Evolutionary conservation across 306 rosid genomes (phyloP), one percentile per base, ranked within the genome.

Genomic region (Acacia confusa): DNA sequence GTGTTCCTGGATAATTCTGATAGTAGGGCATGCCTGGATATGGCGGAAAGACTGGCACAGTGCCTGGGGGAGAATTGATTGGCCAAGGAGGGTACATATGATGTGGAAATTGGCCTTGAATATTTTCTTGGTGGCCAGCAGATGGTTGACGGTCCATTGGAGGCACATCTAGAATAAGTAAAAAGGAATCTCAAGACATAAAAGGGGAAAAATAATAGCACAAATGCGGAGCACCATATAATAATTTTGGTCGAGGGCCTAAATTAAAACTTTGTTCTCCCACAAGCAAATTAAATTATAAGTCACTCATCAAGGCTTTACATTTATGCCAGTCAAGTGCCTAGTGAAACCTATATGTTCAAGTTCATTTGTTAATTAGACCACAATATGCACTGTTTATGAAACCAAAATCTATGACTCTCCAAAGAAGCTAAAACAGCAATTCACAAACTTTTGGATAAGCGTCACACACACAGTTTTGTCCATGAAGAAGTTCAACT

Each of bases 11-110:
- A 86, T 89, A 92, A 74, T 89, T 73, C 79, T 84, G 98, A 85
- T 89, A 96, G 85, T 92, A 96, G 74, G 98, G 98, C 85, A 96
- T 92, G 84, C 99, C 99, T 80, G 97, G 92, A 88, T 89, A 96
- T 77, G 94, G 88, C 72, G 77, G 98, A 90, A 77, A 93, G 81
- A 85, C 91, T 4, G 99, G 99, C 8, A 90, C 27, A 41, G 93
- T 63, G 41, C 98, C 97, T 1, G 94, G 91, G 41, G 97, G 90
- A 88, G 97, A 90, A 86, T 93, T 95, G 83, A 93, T 74, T 78
- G 97, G 98, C 99, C 99, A 96, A 52, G 96, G 92, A 84, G 98
- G 93, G 74, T 76, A 92, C 92, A 96, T 87, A 61, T 88, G 95
- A 82, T 78, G 97, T n/a, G 97, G 97, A 88, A 87, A 94, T 81